Conservation (phyloP, 192 early-diverging fungal genomes). For the Coemansia sp. region DNA sequence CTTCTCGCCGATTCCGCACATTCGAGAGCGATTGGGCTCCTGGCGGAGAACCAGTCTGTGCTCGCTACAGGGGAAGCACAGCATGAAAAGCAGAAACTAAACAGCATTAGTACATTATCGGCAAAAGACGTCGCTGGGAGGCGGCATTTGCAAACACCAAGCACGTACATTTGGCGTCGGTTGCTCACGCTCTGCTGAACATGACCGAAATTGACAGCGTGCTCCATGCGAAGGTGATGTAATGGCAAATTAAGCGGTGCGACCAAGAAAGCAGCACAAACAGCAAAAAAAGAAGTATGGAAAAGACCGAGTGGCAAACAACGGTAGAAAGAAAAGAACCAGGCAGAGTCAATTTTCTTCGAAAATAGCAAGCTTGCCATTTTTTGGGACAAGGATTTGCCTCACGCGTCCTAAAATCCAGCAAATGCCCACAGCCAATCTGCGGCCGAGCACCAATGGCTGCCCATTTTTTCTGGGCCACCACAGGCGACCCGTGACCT, state of each 20-base stretch:
- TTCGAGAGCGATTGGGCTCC: slow-evolving; percentile 86
- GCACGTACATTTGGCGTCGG: slow-evolving; percentile 55
- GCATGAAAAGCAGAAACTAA: background rate
- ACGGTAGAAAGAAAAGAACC: slow-evolving; percentile 25
- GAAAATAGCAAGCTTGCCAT: too few relatives aligned
- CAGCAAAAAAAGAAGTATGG: slow-evolving; percentile 10
- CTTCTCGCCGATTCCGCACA: slow-evolving; percentile 94
- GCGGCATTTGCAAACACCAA: background rate
- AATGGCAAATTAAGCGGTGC: background rate
- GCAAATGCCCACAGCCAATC: slow-evolving; percentile 7
- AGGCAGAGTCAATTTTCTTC: slow-evolving; percentile 6
- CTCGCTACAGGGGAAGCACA: slow-evolving; percentile 26
- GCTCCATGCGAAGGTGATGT: slow-evolving; percentile 28
- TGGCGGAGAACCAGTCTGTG: slow-evolving; percentile 73
- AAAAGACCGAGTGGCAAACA: background rate
- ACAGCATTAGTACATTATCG: background rate
- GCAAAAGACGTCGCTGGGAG: background rate
- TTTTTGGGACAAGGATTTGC: too few relatives aligned
- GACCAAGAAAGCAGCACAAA: slow-evolving; percentile 12
- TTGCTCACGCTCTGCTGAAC: slow-evolving; percentile 53
- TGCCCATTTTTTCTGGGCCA: background rate
- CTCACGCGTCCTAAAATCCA: background rate
- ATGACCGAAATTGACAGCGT: slow-evolving; percentile 40
- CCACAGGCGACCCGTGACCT: background rate
- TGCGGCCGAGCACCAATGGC: background rate